A percentile compares a stretch with the other conserved stretches of the same genome.
Evolutionary conservation across 345 rosid species (phyloP).

Genomic region (Anastatica hierochuntica): DNA sequence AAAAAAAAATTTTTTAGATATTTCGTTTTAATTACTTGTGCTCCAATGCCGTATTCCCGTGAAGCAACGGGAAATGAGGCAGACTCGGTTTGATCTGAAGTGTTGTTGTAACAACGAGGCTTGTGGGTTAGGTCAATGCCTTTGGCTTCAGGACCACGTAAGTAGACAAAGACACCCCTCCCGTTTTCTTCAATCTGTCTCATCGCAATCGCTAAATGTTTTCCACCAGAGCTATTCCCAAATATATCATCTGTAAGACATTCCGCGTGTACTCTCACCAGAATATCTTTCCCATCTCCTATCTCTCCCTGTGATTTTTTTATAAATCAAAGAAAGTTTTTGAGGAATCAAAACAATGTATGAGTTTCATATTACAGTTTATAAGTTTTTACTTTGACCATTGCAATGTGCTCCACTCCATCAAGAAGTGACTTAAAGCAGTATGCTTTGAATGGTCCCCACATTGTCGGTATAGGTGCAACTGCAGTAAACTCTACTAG

Average conservation of each 20-base stretch:
- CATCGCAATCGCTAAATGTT: slow-evolving; percentile 74
- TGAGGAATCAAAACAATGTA: neutral
- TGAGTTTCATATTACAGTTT: neutral
- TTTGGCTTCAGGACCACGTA: slow-evolving; percentile 86
- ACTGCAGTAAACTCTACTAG: slow-evolving; percentile 60
- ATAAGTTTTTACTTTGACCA: slow-evolving; percentile 60
- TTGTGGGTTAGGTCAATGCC: slow-evolving; percentile 88
- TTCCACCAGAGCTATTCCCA: slow-evolving; percentile 76
- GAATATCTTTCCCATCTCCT: slow-evolving; percentile 62
- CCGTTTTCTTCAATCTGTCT: slow-evolving; percentile 72
- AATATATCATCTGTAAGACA: slow-evolving; percentile 94
- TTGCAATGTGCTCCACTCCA: slow-evolving; percentile 96
- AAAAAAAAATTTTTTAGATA: neutral
- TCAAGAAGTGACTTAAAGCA: slow-evolving; percentile 74
- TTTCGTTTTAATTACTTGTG: slow-evolving; percentile 43
- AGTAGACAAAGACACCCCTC: slow-evolving; percentile 70
- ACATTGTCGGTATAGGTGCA: slow-evolving; percentile 78
- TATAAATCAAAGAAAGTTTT: neutral
- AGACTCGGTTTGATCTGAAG: slow-evolving; percentile 59
- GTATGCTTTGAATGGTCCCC: slow-evolving; percentile 81
- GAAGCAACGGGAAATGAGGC: slow-evolving; percentile 74
- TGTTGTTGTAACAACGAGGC: slow-evolving; percentile 62
- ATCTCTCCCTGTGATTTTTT: slow-evolving; percentile 46
- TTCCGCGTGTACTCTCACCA: slow-evolving; percentile 89
- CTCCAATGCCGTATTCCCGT: slow-evolving; percentile 81